Conservation (phyloP, 2,329 filamentous ascomycete genomes). For the Colletotrichum eremochloae region DNA sequence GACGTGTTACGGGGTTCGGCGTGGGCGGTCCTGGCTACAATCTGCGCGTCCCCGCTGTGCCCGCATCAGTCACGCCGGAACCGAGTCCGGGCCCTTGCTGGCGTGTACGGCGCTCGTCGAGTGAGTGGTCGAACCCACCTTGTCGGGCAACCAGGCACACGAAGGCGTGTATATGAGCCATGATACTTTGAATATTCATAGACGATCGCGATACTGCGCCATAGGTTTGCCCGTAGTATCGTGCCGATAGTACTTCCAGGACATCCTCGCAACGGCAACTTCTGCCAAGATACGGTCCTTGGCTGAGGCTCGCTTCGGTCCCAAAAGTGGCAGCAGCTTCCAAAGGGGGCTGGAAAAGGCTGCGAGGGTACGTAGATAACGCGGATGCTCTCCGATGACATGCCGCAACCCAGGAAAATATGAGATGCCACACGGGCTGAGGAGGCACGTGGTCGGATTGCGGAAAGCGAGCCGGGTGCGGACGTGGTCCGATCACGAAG, state of each 20-base stretch:
- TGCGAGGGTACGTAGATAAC: no score
- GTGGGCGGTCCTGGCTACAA: no score
- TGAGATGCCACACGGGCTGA: no score
- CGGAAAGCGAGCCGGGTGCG: not conserved
- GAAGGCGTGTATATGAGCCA: not conserved
- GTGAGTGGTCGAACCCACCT: not conserved
- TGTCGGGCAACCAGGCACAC: not conserved
- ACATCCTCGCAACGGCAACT: not conserved
- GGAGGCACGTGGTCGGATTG: not conserved
- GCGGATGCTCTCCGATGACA: not conserved
- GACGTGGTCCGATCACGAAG: not conserved
- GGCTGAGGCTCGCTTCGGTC: no score
- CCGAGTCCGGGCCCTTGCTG: not conserved
- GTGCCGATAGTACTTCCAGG: not conserved
- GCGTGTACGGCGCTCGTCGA: not conserved
- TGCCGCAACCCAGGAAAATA: not conserved
- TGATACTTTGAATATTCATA: not conserved
- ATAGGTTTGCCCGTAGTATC: not conserved
- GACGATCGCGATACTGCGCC: not conserved
- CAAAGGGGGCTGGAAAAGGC: no score
- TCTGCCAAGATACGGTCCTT: no score
- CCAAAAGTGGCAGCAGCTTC: no score
- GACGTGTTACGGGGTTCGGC: no score
- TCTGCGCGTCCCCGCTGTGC: not conserved
- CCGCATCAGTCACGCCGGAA: not conserved